phyloP scores from a whole-genome alignment of 495 filamentous ascomycete genomes.

The Penicillium paxilli region DNA sequence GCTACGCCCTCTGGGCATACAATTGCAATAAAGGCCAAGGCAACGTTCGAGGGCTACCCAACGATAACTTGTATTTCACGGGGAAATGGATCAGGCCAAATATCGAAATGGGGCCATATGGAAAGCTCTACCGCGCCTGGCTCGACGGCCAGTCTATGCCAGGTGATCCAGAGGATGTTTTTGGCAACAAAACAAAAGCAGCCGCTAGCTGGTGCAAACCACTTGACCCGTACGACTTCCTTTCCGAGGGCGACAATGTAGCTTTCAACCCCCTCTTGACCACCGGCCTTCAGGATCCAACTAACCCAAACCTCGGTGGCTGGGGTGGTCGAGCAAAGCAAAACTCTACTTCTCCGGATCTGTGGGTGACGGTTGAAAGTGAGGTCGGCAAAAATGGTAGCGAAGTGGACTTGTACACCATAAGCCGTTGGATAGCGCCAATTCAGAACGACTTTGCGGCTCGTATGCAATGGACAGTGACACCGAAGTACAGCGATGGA shows the following conservation, averaged over 20 bases:
- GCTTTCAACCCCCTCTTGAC: slow-evolving; percentile 39
- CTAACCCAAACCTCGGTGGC: slow-evolving; percentile 36
- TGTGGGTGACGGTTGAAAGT: slow-evolving; percentile 26
- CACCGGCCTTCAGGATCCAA: slow-evolving; percentile 38
- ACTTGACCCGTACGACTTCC: slow-evolving; percentile 16
- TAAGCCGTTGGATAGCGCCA: slow-evolving; percentile 35
- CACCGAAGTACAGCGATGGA: slow-evolving; percentile 15
- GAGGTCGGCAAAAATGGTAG: slow-evolving; percentile 4
- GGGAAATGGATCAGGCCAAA: slow-evolving; percentile 40
- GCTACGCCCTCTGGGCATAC: slow-evolving; percentile 35
- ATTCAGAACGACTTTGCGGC: slow-evolving; percentile 48
- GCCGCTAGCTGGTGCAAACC: not conserved
- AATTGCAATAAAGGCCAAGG: slow-evolving; percentile 10
- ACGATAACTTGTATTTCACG: slow-evolving; percentile 34
- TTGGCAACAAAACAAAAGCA: slow-evolving; percentile 7
- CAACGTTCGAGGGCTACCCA: slow-evolving; percentile 29
- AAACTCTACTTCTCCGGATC: slow-evolving; percentile 36
- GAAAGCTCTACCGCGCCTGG: slow-evolving; percentile 32
- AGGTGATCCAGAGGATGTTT: slow-evolving; percentile 21
- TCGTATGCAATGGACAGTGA: slow-evolving; percentile 42
- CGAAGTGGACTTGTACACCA: slow-evolving; percentile 4
- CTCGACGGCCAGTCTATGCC: slow-evolving; percentile 17
- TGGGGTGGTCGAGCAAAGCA: slow-evolving; percentile 42
- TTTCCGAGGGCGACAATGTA: slow-evolving; percentile 45
- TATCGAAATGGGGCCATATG: slow-evolving; percentile 41